These are phyloP conservation scores for Crassisporium funariophilum DNA, from an alignment of 768 basidiomycete species.

Conservation along the genomic window DNA sequence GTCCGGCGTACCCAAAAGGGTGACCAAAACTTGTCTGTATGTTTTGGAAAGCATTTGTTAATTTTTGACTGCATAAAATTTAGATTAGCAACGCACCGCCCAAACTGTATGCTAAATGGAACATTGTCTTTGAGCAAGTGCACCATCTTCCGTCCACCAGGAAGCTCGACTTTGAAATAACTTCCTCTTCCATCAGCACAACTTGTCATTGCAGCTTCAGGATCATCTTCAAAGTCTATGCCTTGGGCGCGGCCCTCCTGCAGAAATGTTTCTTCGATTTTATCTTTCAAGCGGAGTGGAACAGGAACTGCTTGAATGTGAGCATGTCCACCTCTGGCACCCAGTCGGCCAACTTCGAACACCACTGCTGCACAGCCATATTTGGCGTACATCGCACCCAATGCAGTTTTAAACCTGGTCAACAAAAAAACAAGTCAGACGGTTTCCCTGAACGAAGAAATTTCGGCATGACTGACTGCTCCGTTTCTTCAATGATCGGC, in stretches of 20 bases:
- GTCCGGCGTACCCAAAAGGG: conserved; percentile 73
- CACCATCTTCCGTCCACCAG: conserved; percentile 82
- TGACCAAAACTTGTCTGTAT: conserved; percentile 76
- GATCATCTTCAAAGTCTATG: conserved; percentile 75
- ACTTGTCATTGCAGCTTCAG: conserved; percentile 59
- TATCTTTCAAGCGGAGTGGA: conserved; percentile 59
- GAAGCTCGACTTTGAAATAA: conserved; percentile 92
- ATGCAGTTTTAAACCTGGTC: conserved; percentile 74
- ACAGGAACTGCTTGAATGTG: conserved; percentile 88
- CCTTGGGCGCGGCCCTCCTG: conserved; percentile 67
- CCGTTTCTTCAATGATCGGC: conserved; percentile 80
- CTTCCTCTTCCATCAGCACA: conserved; percentile 59
- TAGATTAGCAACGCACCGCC: no score
- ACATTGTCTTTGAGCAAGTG: conserved; percentile 79
- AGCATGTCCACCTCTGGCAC: conserved; percentile 89
- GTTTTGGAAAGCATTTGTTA: neutral
- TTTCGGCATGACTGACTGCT: conserved; percentile 47
- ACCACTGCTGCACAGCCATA: conserved; percentile 69
- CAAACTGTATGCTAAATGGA: conserved; percentile 91
- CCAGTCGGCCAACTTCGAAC: conserved; percentile 87
- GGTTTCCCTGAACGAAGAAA: neutral
- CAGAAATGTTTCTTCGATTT: conserved; percentile 72
- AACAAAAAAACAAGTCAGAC: conserved; percentile 6
- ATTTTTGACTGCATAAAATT: no score
- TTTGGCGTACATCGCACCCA: conserved; percentile 71